These are phyloP conservation scores for Fusarium graminum DNA, from an alignment of 2,329 filamentous ascomycete genomes.

Conservation along the genomic window DNA sequence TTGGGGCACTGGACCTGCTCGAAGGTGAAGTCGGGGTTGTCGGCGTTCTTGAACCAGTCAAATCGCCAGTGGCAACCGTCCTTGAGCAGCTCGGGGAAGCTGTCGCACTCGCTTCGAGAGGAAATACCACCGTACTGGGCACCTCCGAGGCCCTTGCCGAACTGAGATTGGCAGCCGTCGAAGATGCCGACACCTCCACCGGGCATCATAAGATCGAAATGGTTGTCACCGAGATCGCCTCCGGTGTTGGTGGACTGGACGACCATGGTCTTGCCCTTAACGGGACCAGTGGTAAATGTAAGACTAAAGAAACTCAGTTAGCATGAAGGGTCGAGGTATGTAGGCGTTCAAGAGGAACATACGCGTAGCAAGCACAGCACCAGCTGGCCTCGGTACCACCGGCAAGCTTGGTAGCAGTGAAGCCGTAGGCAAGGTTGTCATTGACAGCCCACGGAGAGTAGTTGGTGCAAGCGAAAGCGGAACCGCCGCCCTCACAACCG, in stretches of 20 bases:
- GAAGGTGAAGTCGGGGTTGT: constrained; percentile 69
- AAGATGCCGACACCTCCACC: constrained; percentile 69
- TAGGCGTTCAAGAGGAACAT: constrained; percentile 20
- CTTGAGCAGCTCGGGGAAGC: constrained; percentile 66
- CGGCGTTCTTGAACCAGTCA: constrained; percentile 71
- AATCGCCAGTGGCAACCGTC: constrained; percentile 73
- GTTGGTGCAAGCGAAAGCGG: constrained; percentile 71
- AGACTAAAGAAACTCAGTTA: constrained; percentile 50
- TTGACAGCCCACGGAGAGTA: constrained; percentile 73
- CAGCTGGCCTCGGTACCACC: constrained; percentile 69
- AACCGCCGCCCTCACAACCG: constrained; percentile 71
- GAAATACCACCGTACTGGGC: constrained; percentile 70
- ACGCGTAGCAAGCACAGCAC: constrained; percentile 76
- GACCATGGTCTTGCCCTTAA: constrained; percentile 72
- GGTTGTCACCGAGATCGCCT: constrained; percentile 66
- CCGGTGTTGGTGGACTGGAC: constrained; percentile 75
- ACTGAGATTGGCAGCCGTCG: constrained; percentile 65
- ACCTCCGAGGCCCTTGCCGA: constrained; percentile 60
- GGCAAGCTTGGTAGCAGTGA: constrained; percentile 69
- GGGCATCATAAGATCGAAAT: constrained; percentile 70
- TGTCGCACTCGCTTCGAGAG: constrained; percentile 63
- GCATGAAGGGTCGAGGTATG: neutral
- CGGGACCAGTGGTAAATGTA: constrained; percentile 64
- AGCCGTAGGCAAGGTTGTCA: constrained; percentile 71
- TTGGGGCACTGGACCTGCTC: constrained; percentile 68